phyloP scores from a whole-genome alignment of 2,329 filamentous ascomycete genomes.

The Fusarium devonianum region DNA sequence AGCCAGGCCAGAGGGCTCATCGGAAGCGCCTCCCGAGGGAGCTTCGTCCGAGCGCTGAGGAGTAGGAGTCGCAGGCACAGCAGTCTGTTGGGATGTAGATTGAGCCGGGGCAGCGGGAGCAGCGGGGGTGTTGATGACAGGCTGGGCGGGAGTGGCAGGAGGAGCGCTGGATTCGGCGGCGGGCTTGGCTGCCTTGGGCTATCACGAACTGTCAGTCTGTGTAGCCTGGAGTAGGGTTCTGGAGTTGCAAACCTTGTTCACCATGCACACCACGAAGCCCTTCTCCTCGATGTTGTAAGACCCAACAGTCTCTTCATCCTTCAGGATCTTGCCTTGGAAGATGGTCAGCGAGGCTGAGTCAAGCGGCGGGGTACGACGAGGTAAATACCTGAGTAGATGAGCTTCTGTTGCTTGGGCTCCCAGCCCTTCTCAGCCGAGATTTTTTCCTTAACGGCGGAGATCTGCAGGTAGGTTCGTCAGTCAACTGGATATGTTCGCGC shows the following conservation, averaged over 20 bases:
- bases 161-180: conserved; percentile 66
- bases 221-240: background rate
- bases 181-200: conserved; percentile 74
- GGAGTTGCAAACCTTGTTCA: conserved; percentile 87
- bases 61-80: conserved; percentile 61
- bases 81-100: conserved; percentile 55
- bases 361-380: conserved; percentile 1
- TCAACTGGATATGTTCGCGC: conserved; percentile 17
- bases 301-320: conserved; percentile 96
- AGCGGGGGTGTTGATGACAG: conserved; percentile 68
- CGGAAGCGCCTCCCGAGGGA: conserved; percentile 53
- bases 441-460: conserved; percentile 90
- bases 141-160: conserved; percentile 62
- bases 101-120: conserved; percentile 54
- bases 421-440: conserved; percentile 92
- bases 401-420: conserved; percentile 88
- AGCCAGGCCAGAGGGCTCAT: conserved; percentile 76
- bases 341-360: conserved; percentile 35
- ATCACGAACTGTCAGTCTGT: conserved; percentile 23
- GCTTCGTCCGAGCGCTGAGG: conserved; percentile 55
- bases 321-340: conserved; percentile 87
- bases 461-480: conserved; percentile 57
- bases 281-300: conserved; percentile 99
- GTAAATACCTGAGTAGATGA: conserved; percentile 90
- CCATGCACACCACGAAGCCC: conserved; percentile 98